Base-by-base conservation (phyloP, 495 filamentous ascomycete genomes). In the Apiosordaria backusii region DNA sequence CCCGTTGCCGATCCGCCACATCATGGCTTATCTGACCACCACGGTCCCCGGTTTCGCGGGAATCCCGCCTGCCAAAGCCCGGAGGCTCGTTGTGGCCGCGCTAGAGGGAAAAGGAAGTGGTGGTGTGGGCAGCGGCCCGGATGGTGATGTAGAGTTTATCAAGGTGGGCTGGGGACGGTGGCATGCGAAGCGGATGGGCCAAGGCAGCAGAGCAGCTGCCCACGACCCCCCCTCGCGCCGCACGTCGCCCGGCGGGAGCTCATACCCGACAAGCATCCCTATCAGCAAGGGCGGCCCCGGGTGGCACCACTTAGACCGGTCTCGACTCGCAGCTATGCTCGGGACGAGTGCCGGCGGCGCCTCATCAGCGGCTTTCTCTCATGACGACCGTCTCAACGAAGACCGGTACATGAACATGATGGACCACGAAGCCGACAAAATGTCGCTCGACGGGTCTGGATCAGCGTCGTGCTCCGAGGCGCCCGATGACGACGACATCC, bases 111-210 rank as follows among this genome's bases (percentile, higher is more conserved):
- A 89, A 67, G 88, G 88, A 66, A 83, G 78, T 53, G 85, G 84
- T 35, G 84, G 82, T 64, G 86, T 87, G 69, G 84, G 80, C 27
- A 85, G 86, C 50, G 91, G 89, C 61, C 82, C 89, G 53, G 78
- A 88, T 62, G 88, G 90, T 69, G 90, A 94, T 62, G 90, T 98
- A 62, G 83, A 90, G 69, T 99, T 97, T 71, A 90, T 96, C 75
- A 99, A 99, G 80, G 90, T 97, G 65, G 95, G 95, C 65, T 99
- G 95, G 95, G 95, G 95, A 59, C 88, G 92, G 57, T 99, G 95
- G 95, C 89, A 95, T 76, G 94, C 94, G 64, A 88, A 85, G 70
- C 83, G 84, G 75, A 86, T 87, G 63, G 91, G 87, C 25, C 87
- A 93, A 67, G 59, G 59, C 59, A 16, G 27, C 25, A 19, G 25